Evolutionary conservation across 169 alveolate species (phyloP).

Genomic region (Fabrea salina): DNA sequence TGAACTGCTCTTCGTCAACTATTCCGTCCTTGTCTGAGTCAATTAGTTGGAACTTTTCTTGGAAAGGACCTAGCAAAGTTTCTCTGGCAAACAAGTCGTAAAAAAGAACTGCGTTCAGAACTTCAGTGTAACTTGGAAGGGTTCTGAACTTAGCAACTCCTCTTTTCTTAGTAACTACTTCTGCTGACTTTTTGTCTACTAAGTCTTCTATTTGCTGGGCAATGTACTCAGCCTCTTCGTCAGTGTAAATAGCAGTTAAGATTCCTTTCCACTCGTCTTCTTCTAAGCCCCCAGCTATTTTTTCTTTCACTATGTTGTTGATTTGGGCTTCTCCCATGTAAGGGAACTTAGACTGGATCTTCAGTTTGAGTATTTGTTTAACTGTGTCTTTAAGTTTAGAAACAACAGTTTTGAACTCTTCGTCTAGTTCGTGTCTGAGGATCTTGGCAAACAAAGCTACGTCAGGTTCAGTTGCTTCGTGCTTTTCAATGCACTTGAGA

Average conservation of each 20-base stretch:
- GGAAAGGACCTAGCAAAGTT: conserved; percentile 41
- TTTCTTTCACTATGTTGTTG: conserved; percentile 32
- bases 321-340: conserved; percentile 45
- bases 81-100: conserved; percentile 49
- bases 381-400: conserved; percentile 44
- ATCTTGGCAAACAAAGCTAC: conserved; percentile 59
- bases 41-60: conserved; percentile 33
- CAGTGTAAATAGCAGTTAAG: conserved; percentile 43
- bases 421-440: conserved; percentile 57
- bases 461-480: conserved; percentile 44
- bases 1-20: conserved; percentile 41
- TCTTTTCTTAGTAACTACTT: conserved; percentile 6
- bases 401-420: conserved; percentile 44
- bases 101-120: conserved; percentile 42
- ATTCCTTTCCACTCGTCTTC: conserved; percentile 66
- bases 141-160: conserved; percentile 42
- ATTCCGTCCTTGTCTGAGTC: conserved; percentile 54
- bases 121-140: conserved; percentile 33
- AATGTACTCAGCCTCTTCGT: conserved; percentile 42
- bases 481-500: conserved; percentile 43
- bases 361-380: conserved; percentile 37
- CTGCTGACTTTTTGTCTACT: conserved; percentile 21
- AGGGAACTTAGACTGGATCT: conserved; percentile 40
- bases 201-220: conserved; percentile 34
- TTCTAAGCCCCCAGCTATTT: conserved; percentile 37